These are phyloP conservation scores for Gossypium schwendimanii DNA, from an alignment of 441 rosid species.

Conservation along the genomic window DNA sequence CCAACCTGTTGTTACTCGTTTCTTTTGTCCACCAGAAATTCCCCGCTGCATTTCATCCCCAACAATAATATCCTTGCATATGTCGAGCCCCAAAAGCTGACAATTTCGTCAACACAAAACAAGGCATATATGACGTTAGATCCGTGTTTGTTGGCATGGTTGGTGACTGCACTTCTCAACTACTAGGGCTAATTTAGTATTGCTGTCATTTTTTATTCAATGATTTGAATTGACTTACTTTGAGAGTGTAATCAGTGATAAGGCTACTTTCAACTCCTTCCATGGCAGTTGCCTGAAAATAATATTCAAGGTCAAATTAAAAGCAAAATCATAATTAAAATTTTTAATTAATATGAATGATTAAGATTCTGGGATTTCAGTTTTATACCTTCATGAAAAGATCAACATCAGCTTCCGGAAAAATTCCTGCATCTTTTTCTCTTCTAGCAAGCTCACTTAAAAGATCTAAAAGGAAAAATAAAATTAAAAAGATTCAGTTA, in stretches of 20 bases:
- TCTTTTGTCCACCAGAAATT: conserved; percentile 86
- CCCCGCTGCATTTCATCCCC: conserved; percentile 89
- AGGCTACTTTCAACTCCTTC: conserved; percentile 60
- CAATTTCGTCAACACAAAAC: background rate
- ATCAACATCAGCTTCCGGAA: conserved; percentile 62
- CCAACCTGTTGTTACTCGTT: conserved; percentile 79
- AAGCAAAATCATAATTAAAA: too few species aligned
- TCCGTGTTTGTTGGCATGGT: too few species aligned
- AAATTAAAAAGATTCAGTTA: background rate
- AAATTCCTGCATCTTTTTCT: conserved; percentile 55
- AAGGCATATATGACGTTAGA: background rate
- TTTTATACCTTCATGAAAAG: conserved; percentile 54
- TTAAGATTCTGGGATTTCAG: background rate
- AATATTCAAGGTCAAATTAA: background rate
- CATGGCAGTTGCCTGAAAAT: conserved; percentile 51
- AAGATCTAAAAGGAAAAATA: conserved; percentile 28
- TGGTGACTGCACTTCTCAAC: too few species aligned
- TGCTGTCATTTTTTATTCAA: too few species aligned
- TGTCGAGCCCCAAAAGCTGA: conserved; percentile 83
- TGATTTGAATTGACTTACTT: conserved; percentile 28
- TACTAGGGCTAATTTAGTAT: too few species aligned
- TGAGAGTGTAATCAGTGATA: conserved; percentile 58
- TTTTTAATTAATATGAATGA: background rate
- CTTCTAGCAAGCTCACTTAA: conserved; percentile 50
- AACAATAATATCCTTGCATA: conserved; percentile 83